Conservation (phyloP, 257 asterid genomes). For the Solanum appendiculatum region DNA sequence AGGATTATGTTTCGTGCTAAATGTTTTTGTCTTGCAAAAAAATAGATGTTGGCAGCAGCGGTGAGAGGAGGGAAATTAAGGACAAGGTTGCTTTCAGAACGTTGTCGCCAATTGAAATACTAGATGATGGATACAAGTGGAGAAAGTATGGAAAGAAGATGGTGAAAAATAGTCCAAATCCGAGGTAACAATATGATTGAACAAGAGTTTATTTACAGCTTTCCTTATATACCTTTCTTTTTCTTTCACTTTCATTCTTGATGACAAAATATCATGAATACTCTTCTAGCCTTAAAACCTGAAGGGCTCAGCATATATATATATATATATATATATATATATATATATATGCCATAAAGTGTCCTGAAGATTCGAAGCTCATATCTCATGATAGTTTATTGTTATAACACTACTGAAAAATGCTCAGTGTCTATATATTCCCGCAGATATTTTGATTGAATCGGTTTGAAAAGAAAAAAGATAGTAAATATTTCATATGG, state of each 20-base stretch:
- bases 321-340: too few species aligned
- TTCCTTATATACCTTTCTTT: too few species aligned
- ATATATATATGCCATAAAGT: too few species aligned
- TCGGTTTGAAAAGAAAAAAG: neutral
- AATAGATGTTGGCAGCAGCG: conserved; percentile 19
- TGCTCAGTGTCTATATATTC: too few species aligned
- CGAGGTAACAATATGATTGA: conserved; percentile 33
- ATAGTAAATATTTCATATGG: neutral
- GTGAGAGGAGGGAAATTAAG: conserved; percentile 28
- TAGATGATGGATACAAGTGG: conserved; percentile 96
- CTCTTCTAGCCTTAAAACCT: neutral
- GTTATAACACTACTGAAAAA: neutral
- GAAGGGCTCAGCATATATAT: too few species aligned
- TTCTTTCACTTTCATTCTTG: too few species aligned
- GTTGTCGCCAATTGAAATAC: conserved; percentile 68
- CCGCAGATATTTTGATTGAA: neutral
- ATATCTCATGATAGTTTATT: neutral
- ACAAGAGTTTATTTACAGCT: neutral
- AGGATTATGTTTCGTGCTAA: neutral
- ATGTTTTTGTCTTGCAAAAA: neutral
- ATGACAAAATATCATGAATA: too few species aligned
- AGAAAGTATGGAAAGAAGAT: conserved; percentile 94
- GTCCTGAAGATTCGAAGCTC: neutral
- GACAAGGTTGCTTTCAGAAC: conserved; percentile 86
- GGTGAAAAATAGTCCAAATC: conserved; percentile 92